These are phyloP conservation scores for Vigna hirtella DNA, from an alignment of 306 rosid genomes.

Conservation along the genomic window DNA sequence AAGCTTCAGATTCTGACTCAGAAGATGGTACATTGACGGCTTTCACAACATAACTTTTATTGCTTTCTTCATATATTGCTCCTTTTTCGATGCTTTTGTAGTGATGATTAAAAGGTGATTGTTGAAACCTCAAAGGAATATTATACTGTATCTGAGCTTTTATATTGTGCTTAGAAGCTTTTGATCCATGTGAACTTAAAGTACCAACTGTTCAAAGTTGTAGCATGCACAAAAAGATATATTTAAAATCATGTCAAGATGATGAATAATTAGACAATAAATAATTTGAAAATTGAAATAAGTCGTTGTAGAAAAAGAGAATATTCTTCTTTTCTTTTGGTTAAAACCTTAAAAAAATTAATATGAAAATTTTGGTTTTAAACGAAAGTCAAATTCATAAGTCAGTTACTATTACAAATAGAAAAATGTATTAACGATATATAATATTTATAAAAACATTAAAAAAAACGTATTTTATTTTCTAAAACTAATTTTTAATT, in stretches of 20 bases:
- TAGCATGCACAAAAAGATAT: neutral
- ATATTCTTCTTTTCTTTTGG: too few relatives aligned
- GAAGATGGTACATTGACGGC: slow-evolving; percentile 59
- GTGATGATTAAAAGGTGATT: neutral
- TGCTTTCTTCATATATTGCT: neutral
- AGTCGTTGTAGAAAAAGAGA: too few relatives aligned
- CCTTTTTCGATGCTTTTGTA: neutral
- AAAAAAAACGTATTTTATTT: too few relatives aligned
- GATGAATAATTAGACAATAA: neutral
- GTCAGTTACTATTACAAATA: too few relatives aligned
- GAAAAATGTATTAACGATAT: too few relatives aligned
- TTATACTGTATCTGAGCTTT: slow-evolving; percentile 7
- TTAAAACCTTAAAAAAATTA: too few relatives aligned
- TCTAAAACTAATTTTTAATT: too few relatives aligned
- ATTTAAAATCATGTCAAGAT: neutral
- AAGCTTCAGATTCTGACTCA: slow-evolving; percentile 57
- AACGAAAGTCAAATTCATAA: too few relatives aligned
- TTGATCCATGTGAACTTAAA: slow-evolving; percentile 6
- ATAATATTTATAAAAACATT: too few relatives aligned
- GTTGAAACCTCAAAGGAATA: neutral
- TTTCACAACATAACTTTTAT: neutral
- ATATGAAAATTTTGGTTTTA: too few relatives aligned
- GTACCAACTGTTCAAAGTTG: too few relatives aligned
- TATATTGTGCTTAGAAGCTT: slow-evolving; percentile 49
- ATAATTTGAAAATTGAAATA: neutral